Evolutionary conservation across 352 stramenopile genomes (phyloP).

Genomic region (Nothophytophthora sp.): DNA sequence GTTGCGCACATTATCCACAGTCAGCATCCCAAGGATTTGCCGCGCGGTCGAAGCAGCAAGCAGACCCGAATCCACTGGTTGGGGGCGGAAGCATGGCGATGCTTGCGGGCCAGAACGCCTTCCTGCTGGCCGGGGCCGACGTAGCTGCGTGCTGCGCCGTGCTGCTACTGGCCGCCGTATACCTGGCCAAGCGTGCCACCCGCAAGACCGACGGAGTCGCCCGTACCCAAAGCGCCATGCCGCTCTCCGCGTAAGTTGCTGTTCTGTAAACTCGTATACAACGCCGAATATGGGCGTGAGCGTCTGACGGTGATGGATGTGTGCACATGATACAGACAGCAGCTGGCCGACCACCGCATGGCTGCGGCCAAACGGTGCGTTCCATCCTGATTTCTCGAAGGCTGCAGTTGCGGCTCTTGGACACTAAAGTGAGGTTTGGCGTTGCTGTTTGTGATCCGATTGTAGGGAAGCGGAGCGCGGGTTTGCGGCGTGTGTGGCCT

Average conservation of each 20-base stretch:
- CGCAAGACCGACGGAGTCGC: constrained; percentile 8
- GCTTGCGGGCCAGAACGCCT: constrained; percentile 3
- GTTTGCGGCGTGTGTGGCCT: constrained; percentile 36
- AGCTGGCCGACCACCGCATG: constrained; percentile 20
- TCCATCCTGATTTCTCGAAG: neutral
- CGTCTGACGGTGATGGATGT: too few species aligned
- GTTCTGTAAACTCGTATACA: too few species aligned
- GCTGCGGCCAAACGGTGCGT: constrained; percentile 21
- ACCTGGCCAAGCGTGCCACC: constrained; percentile 11
- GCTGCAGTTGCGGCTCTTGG: neutral
- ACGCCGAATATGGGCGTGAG: too few species aligned
- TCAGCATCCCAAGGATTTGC: too few species aligned
- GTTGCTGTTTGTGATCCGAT: constrained; percentile 1
- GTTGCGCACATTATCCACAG: too few species aligned
- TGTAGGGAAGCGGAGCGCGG: constrained; percentile 39
- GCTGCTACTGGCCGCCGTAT: constrained; percentile 21
- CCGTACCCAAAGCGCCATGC: constrained; percentile 5
- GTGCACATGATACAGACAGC: constrained; percentile 11
- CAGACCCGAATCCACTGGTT: too few species aligned
- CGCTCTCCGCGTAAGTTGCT: constrained; percentile 27
- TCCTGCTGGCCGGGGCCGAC: constrained; percentile 15
- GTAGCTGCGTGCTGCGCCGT: constrained; percentile 23
- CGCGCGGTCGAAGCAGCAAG: too few species aligned
- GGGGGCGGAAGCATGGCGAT: too few species aligned
- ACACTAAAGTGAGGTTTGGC: neutral